Conservation (phyloP, 1,284 basidiomycete species). For the Wolfiporia cocos region DNA sequence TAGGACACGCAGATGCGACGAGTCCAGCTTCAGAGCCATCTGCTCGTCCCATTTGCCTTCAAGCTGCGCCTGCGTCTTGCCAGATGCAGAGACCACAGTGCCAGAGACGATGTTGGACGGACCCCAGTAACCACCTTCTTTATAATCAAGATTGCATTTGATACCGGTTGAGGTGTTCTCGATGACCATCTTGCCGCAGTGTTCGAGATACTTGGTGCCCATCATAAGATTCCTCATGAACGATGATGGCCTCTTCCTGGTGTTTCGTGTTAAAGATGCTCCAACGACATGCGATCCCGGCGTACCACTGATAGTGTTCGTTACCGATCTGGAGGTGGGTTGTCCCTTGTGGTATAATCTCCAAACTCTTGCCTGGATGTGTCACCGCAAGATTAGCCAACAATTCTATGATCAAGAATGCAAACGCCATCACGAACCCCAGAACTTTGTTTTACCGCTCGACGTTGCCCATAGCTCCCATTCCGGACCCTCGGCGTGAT, state of each 20-base stretch:
- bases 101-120: conserved; percentile 72
- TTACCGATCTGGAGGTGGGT: conserved; percentile 59
- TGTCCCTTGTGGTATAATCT: conserved; percentile 73
- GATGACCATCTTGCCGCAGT: conserved; percentile 71
- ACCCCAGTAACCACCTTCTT: conserved; percentile 80
- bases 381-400: conserved; percentile 16
- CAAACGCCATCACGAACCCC: conserved; percentile 51
- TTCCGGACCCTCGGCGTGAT: conserved; percentile 72
- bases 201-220: conserved; percentile 86
- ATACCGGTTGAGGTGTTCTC: conserved; percentile 50
- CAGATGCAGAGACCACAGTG: conserved; percentile 46
- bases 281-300: neutral
- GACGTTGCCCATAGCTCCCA: conserved; percentile 74
- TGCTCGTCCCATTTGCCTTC: conserved; percentile 86
- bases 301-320: conserved; percentile 66
- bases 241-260: conserved; percentile 78
- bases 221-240: conserved; percentile 89
- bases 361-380: conserved; percentile 70
- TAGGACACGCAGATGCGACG: conserved; percentile 65
- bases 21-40: conserved; percentile 58
- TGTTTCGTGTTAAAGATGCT: neutral
- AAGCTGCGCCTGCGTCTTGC: conserved; percentile 48
- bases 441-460: conserved; percentile 82
- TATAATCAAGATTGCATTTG: conserved; percentile 74
- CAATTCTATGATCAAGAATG: conserved; percentile 7